A percentile compares a stretch with the other conserved stretches of the same genome.
Evolutionary conservation across 2,329 filamentous ascomycete genomes (phyloP).

Genomic region (Diaporthe destruens): DNA sequence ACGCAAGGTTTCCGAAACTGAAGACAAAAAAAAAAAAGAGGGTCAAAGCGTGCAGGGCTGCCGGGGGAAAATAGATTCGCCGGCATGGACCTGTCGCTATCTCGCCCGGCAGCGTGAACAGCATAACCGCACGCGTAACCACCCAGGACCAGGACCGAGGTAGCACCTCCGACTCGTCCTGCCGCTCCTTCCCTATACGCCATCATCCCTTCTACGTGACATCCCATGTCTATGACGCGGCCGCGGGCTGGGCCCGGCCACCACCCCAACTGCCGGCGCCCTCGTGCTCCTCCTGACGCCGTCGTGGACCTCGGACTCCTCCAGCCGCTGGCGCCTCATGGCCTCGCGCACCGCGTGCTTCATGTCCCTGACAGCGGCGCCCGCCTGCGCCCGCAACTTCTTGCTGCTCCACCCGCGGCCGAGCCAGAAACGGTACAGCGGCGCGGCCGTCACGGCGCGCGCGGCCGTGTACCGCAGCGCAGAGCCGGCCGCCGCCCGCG

Average conservation of each 20-base stretch:
- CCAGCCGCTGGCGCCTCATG: conserved; percentile 5
- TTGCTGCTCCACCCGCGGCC: conserved; percentile 24
- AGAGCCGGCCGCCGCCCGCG: conserved; percentile 25
- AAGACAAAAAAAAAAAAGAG: background rate
- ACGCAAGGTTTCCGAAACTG: background rate
- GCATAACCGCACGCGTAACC: too few relatives aligned
- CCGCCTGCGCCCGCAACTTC: conserved; percentile 9
- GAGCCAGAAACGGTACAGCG: conserved; percentile 36
- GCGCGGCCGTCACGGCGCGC: conserved; percentile 6
- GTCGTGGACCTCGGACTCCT: conserved; percentile 30
- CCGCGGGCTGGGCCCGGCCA: background rate
- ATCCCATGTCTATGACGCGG: background rate
- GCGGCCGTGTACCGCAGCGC: conserved; percentile 5
- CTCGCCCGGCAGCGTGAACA: background rate
- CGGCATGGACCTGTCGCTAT: background rate
- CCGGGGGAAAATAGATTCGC: conserved; percentile 4
- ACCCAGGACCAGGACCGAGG: background rate
- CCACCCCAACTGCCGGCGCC: conserved; percentile 3
- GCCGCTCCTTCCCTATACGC: background rate
- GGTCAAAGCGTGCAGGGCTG: conserved; percentile 26
- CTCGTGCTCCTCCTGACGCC: conserved; percentile 12
- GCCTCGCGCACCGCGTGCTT: conserved; percentile 30
- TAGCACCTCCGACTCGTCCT: conserved; percentile 12
- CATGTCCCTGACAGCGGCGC: conserved; percentile 28
- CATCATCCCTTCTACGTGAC: background rate